Conservation (phyloP, 164 flowering plant species). For the Tetracentron sinense region DNA sequence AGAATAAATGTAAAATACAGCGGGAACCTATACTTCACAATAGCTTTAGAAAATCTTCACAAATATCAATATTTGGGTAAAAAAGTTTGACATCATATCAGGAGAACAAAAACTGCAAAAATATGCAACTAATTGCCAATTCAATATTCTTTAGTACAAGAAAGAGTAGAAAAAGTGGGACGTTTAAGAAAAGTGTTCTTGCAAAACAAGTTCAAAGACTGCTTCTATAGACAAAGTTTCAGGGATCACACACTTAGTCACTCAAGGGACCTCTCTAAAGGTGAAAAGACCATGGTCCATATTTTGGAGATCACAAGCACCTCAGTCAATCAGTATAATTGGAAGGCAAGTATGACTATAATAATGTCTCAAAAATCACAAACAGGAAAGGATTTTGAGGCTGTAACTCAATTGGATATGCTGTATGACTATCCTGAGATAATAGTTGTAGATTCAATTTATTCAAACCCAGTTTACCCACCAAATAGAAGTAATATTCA, state of each 20-base stretch:
- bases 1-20: not conserved
- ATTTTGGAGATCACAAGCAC: not conserved
- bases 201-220: not conserved
- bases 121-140: not conserved
- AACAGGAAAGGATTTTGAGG: not conserved
- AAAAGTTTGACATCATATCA: too few relatives aligned
- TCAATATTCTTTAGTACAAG: not conserved
- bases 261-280: not conserved
- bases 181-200: not conserved
- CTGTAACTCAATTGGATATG: not conserved
- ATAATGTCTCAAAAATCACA: not conserved
- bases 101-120: not conserved
- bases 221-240: not conserved
- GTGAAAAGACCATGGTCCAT: not conserved
- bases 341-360: not conserved
- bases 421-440: too few relatives aligned
- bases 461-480: too few relatives aligned
- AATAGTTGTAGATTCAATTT: not conserved
- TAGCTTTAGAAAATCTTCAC: not conserved
- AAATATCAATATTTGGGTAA: not conserved
- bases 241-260: not conserved
- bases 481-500: too few relatives aligned
- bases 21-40: not conserved
- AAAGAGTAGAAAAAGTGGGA: not conserved
- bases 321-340: not conserved